Evolutionary conservation across 495 filamentous ascomycete genomes (phyloP), one percentile per base, ranked within the genome.

Genomic region (Hypoxylon subgilvum): DNA sequence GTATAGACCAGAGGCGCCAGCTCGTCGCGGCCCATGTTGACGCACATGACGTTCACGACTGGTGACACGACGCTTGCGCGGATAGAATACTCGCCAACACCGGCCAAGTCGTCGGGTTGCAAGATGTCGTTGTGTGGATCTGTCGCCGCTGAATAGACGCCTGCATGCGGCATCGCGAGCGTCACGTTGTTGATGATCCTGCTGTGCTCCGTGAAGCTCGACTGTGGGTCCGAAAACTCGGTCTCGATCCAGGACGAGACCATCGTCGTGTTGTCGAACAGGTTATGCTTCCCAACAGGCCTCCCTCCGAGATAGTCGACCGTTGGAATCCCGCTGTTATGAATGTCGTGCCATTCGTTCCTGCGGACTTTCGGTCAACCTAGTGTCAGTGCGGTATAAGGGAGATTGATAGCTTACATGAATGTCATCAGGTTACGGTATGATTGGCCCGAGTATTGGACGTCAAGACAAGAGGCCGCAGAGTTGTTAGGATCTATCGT

Each of bases 161-260:
- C 86, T 2, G 82, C 76, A 51, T 91, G 88, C 0, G 88, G 88
- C 77, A 91, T 85, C 1, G 86, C 85, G 58, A 90, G 79, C 0
- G 86, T 89, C 32, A 91, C 81, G 61, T 91, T 91, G 69, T 88
- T 85, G 52, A 91, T 67, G 35, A 86, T 72, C 28, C 87, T 74
- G 0, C 60, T 49, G 57, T 81, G 67, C 22, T 70, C 53, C 2
- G 69, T 44, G 9, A 81, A 88, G 2, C 71, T 67, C 3, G 69
- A 66, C 0, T 70, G 73, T 23, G 83, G 76, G 49, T 86, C 68
- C 18, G 69, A 65, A 6, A 69, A 59, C 9, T 81, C 72, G 8
- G 59, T 65, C 47, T 78, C 70, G 41, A 89, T 82, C 86, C 86
- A 90, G 28, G 74, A 73, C 3, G 81, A 83, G 2, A 65, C 77